phyloP scores from a whole-genome alignment of 106 monocot genomes.

The Dioscorea zingiberensis region DNA sequence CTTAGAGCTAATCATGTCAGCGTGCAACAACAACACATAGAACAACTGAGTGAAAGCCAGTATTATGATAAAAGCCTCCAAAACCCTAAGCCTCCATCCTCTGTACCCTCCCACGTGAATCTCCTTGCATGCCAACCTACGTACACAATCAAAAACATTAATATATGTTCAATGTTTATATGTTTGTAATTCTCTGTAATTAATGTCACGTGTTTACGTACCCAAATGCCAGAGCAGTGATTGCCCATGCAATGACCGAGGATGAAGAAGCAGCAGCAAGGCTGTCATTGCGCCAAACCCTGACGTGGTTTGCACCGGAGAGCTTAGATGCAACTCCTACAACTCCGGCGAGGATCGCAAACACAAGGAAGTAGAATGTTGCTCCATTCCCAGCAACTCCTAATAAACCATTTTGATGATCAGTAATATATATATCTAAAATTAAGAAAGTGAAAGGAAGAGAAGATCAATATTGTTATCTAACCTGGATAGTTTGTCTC shows the following conservation, averaged over 20 bases:
- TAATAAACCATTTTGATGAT: no score
- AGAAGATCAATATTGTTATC: no score
- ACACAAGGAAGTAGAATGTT: slow-evolving; percentile 81
- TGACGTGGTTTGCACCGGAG: slow-evolving; percentile 60
- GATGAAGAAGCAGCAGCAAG: slow-evolving; percentile 48
- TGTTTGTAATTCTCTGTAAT: no score
- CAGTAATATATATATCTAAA: no score
- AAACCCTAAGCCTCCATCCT: slow-evolving; percentile 52
- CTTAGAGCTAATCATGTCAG: slow-evolving; percentile 54
- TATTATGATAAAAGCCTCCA: slow-evolving; percentile 74
- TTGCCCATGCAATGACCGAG: slow-evolving; percentile 51
- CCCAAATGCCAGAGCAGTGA: slow-evolving; percentile 78
- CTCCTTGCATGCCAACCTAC: slow-evolving; percentile 78
- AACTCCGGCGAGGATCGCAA: slow-evolving; percentile 75
- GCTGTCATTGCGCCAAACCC: slow-evolving; percentile 57
- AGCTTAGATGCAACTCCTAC: slow-evolving; percentile 75
- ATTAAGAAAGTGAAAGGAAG: background rate
- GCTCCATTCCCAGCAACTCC: slow-evolving; percentile 68
- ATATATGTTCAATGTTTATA: no score
- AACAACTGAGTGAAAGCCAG: slow-evolving; percentile 61
- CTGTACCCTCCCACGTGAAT: slow-evolving; percentile 60
- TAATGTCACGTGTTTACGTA: slow-evolving; percentile 5
- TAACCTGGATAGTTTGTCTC: slow-evolving; percentile 40
- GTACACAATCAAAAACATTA: no score
- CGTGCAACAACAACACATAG: slow-evolving; percentile 51